Base-by-base conservation (phyloP, 345 rosid genomes). In the Populus tremula region DNA sequence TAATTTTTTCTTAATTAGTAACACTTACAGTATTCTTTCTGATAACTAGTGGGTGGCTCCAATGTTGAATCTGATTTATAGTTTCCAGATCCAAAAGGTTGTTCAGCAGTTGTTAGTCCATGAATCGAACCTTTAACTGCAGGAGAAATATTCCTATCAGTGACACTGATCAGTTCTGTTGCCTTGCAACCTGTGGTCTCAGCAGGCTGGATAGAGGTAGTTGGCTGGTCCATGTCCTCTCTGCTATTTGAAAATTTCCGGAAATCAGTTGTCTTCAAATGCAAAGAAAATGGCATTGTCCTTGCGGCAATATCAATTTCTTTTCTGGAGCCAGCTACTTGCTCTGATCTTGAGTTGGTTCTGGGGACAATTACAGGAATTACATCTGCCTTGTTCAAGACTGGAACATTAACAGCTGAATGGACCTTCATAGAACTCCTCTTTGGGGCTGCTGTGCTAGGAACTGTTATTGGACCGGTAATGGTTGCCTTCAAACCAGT, bases 211-310 rank as follows among this genome's bases (percentile, higher is more conserved):
- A 78, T 81, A 77, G 90, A 79, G 53, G 73, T 65, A 50, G 86
- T 77, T 75, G 88, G 82, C 85, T 41, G 88, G 74, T 91, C 97
- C 75, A 77, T 65, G 78, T 92, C 94, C 78, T 86, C 94, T 81
- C 89, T 87, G 79, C 84, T 83, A 76, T 78, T 91, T 72, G 89
- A 84, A 56, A 83, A 85, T 88, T 86, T 93, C 67, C 88, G 85
- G 38, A 86, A 79, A 73, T 88, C 97, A 84, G 85, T 75, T 31
- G 90, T 67, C 82, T 89, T 91, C 63, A 95, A 90, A 86, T 93
- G 99, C 91, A 93, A 85, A 25, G 99, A 90, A 88, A 93, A 96
- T 70, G 96, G 99, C 98, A 93, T 95, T 63, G 99, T 93, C 83
- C 98, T 92, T 45, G 89, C 94, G 76, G 87, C 93, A 79, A 92